Conservation (phyloP, 139 green algal genomes). For the Tetradesmus obliquus region DNA sequence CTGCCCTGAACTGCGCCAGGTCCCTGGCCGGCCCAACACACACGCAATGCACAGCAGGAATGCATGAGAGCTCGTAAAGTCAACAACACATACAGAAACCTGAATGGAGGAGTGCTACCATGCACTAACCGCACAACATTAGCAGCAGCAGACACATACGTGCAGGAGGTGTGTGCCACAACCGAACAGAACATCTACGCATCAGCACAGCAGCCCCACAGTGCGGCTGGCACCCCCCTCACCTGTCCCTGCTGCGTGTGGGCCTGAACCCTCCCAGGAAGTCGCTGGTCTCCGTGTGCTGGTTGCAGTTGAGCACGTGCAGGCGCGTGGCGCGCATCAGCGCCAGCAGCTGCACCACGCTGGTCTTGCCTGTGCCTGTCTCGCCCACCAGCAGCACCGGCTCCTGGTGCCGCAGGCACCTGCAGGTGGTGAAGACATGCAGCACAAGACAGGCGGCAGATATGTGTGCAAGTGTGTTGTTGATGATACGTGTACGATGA, state of each 20-base stretch:
- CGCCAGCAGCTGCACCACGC: constrained; percentile 95
- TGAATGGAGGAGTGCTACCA: not conserved
- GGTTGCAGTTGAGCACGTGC: constrained; percentile 98
- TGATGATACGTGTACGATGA: too few species aligned
- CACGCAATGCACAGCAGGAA: not conserved
- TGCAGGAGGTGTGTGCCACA: too few species aligned
- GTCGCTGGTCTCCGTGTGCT: constrained; percentile 98
- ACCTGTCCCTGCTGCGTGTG: constrained; percentile 41
- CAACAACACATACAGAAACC: too few species aligned
- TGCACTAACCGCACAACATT: not conserved
- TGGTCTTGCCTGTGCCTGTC: constrained; percentile 98
- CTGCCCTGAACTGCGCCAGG: constrained; percentile 30
- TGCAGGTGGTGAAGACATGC: not conserved
- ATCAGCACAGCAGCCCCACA: not conserved
- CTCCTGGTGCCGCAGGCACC: constrained; percentile 85
- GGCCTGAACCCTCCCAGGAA: constrained; percentile 97
- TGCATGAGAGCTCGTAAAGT: not conserved
- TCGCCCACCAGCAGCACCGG: constrained; percentile 96
- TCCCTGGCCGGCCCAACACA: constrained; percentile 14
- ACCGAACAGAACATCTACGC: too few species aligned
- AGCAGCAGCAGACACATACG: not conserved
- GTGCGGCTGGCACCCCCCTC: not conserved
- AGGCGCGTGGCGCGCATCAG: constrained; percentile 83
- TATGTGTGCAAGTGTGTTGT: too few species aligned
- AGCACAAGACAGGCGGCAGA: not conserved